Percentiles rank a stretch among this genome's conserved stretches.
Evolutionary conservation across 352 stramenopile genomes (phyloP).

Genomic region (Phytophthora ramorum): DNA sequence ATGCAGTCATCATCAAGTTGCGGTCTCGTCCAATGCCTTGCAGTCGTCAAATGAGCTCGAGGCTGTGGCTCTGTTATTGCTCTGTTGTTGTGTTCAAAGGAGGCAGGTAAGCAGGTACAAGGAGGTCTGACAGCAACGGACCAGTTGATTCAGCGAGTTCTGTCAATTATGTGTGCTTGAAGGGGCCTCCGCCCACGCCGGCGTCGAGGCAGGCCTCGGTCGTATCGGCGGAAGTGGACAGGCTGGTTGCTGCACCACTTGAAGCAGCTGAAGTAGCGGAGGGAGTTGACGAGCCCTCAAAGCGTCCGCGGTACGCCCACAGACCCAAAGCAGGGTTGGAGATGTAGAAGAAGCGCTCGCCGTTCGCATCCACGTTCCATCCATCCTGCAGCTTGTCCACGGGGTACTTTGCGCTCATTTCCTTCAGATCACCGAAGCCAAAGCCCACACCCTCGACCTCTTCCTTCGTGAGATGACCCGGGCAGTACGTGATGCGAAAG

Average conservation of each 20-base stretch:
- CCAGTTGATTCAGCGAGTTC: background rate
- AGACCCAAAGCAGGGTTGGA: slow-evolving; percentile 96
- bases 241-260: slow-evolving; percentile 34
- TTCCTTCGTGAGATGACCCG: slow-evolving; percentile 90
- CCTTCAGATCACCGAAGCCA: slow-evolving; percentile 86
- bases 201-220: slow-evolving; percentile 67
- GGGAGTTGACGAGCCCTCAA: slow-evolving; percentile 54
- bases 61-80: slow-evolving; percentile 2
- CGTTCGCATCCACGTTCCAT: slow-evolving; percentile 90
- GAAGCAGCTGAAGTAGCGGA: slow-evolving; percentile 11
- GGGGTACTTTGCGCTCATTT: slow-evolving; percentile 89
- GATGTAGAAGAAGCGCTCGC: slow-evolving; percentile 96
- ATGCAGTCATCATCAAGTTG: slow-evolving; percentile 36
- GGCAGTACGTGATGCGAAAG: slow-evolving; percentile 97
- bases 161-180: slow-evolving; percentile 48
- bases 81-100: background rate
- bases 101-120: background rate
- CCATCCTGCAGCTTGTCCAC: slow-evolving; percentile 89
- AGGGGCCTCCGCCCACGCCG: slow-evolving; percentile 81
- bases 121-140: background rate
- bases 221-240: slow-evolving; percentile 47
- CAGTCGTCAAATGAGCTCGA: slow-evolving; percentile 1
- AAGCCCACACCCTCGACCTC: slow-evolving; percentile 96
- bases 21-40: slow-evolving; percentile 1
- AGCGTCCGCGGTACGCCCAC: slow-evolving; percentile 92